These are phyloP conservation scores for Zasmidium cellare DNA, from an alignment of 2,329 filamentous ascomycete species.

Conservation along the genomic window DNA sequence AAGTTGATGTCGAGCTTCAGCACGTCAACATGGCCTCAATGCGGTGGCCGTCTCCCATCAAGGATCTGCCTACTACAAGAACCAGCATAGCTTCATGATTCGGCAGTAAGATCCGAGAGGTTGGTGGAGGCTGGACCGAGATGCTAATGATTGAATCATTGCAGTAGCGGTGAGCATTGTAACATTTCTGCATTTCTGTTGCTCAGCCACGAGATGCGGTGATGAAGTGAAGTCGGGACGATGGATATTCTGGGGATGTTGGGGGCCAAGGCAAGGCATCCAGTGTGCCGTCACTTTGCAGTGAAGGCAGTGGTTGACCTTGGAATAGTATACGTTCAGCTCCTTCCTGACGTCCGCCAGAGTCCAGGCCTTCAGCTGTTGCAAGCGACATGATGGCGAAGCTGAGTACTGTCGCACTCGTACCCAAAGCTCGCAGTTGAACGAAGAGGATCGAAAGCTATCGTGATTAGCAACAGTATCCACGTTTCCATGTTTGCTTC, in stretches of 20 bases:
- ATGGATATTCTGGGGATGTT: neutral
- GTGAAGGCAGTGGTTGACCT: neutral
- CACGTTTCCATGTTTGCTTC: neutral
- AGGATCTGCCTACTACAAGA: neutral
- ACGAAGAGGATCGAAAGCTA: neutral
- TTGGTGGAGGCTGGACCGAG: neutral
- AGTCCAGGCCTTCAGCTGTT: neutral
- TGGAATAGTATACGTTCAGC: neutral
- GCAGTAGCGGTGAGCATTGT: neutral
- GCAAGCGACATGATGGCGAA: neutral
- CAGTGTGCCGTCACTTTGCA: neutral
- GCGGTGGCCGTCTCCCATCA: neutral
- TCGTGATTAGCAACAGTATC: neutral
- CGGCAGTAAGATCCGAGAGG: neutral
- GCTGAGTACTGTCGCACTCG: neutral
- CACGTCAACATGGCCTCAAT: neutral
- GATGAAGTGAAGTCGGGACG: neutral
- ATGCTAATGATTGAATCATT: neutral
- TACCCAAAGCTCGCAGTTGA: neutral
- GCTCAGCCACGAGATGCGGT: neutral
- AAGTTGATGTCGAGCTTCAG: neutral
- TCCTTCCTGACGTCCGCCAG: neutral
- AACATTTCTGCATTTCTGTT: neutral
- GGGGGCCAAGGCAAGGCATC: neutral
- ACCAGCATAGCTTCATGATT: neutral